Base-by-base conservation (phyloP, 1,284 basidiomycete species). In the Melampsora larici-populina region DNA sequence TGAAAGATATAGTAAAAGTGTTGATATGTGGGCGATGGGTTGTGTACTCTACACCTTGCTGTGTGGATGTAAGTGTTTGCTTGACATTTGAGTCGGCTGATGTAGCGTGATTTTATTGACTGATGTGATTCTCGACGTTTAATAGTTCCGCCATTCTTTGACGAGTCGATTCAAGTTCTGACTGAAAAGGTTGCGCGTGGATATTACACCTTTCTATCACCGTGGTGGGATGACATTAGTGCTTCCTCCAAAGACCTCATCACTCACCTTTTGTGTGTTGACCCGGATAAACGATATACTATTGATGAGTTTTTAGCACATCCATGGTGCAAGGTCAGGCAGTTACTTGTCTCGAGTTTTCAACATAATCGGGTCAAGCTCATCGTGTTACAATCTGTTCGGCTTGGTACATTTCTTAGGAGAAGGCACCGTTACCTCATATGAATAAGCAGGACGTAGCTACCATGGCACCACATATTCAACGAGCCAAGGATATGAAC, bases 11-110 rank as follows among this genome's bases (percentile, higher is more conserved):
- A 93, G 91, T 84, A 98, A 97, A 86, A 93, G 91, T 82, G 97
- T 99, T 76, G 97, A 99, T 84, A 99, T 99, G 97, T 99, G 97
- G 97, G 97, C 97, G 2, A 86, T 99, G 55, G 97, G 97, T 40
- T 99, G 97, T 84, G 97, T 99, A 29, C 87, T 99, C 5, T 99
- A 99, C 86, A 99, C 97, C 0, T 86, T 99, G 2, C 89, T 99
- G n/a, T 99, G 97, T 82, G 97, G 96, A 71, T 97, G 97, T 86
- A 94, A 94, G 73, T 68, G 11, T n/a, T 46, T 29, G 21, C 31
- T 65, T 26, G 21, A 15, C 13, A n/a, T 31, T 26, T 49, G 15
- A 58, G 9, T 49, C 65, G 21, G 11, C 40, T 13, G 40, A 6
- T 9, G 1, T 36, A 9, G 36, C 3, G 36, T 3, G 9, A 9